Evolutionary conservation across 2,329 filamentous ascomycete species (phyloP), one percentile per base, ranked within the genome.

Genomic region (Diatrype stigma): DNA sequence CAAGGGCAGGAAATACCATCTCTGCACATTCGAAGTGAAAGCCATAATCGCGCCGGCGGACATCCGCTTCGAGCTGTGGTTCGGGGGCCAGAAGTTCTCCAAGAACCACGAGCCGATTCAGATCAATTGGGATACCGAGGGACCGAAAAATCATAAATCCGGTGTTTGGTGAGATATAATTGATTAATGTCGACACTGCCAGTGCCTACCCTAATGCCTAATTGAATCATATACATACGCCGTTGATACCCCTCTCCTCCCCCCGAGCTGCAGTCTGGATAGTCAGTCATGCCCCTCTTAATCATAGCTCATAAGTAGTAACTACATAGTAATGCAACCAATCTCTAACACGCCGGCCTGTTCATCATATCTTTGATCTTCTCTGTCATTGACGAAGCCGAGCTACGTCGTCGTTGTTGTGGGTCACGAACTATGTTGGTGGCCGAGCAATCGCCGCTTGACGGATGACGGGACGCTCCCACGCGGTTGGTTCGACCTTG

Each of bases 21-120:
- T 72, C 3, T 73, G 69, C 44, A 63, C 63, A 6, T 76, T 75
- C 47, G 76, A 80, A 46, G 73, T 84, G 0, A 73, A 79, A 50
- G 78, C 81, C 3, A 69, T 81, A 34, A 75, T 79, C 3, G 79
- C 78, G 1, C 73, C 78, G 1, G 75, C 82, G 0, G 81, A 85
- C 50, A 64, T 85, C 34, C 60, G 64, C 6, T 75, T 76, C 44
- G 70, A 73, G 52, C 55, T 75, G 2, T 76, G 73, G 73, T 74
- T 72, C 51, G 67, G 60, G 1, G 71, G 70, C 1, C 61, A 67
- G 22, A 67, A 61, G 55, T 73, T 71, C 50, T 70, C 69, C 6
- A 63, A 67, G 5, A 68, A 70, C 22, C 69, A 72, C 50, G 62
- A 71, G 19, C 69, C 69, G 1, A 68, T 73, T 47, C 59, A 57